These are phyloP conservation scores for Chrysosporium keratinophilum DNA, from an alignment of 2,329 filamentous ascomycete species.

Conservation along the genomic window DNA sequence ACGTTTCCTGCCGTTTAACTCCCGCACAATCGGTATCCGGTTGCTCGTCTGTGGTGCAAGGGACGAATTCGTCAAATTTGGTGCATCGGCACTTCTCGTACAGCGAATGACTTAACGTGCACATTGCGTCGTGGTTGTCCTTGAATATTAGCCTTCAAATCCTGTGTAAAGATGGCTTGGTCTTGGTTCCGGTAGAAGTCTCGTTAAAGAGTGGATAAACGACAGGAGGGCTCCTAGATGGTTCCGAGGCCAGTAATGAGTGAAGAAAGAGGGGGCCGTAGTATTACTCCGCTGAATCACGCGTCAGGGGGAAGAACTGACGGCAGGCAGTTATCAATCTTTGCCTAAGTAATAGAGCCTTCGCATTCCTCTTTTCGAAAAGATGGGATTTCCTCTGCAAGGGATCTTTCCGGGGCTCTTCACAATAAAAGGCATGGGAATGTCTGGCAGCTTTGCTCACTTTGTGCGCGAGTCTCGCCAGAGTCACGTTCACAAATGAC, in stretches of 20 bases:
- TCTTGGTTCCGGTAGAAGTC: too few relatives aligned
- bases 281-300: too few relatives aligned
- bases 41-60: neutral
- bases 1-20: slow-evolving; percentile 3
- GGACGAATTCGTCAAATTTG: slow-evolving; percentile 1
- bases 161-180: neutral
- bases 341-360: too few relatives aligned
- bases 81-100: slow-evolving; percentile 8
- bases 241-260: too few relatives aligned
- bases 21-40: neutral
- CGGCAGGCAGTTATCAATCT: too few relatives aligned
- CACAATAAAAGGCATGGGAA: too few relatives aligned
- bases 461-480: neutral
- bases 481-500: neutral
- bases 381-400: too few relatives aligned
- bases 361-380: too few relatives aligned
- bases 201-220: too few relatives aligned
- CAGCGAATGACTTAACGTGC: slow-evolving; percentile 5
- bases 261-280: too few relatives aligned
- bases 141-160: neutral
- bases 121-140: neutral
- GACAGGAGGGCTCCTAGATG: neutral
- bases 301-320: too few relatives aligned
- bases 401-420: too few relatives aligned
- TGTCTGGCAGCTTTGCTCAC: neutral